Evolutionary conservation across 257 asterid genomes (phyloP), one percentile per base, ranked within the genome.

Genomic region (Anisodus acutangulus): DNA sequence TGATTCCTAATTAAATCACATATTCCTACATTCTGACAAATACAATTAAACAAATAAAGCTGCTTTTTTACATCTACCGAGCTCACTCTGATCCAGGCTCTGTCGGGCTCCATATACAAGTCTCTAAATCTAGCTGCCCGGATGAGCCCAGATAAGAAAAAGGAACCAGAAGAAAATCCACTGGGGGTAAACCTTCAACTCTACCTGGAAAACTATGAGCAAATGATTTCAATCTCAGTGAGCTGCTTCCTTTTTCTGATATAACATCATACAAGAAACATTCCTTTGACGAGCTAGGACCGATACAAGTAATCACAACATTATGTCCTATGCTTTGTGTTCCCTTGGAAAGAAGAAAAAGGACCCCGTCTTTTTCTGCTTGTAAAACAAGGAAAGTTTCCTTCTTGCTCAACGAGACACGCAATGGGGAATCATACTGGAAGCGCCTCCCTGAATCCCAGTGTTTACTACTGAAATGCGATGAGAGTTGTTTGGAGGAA

Each of bases 401-500:
- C 4, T 97, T 90, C 92, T 92, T 93, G 88, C 87, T 88, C 84
- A 97, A 76, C 69, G 94, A 92, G 49, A 97, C 86, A 2, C 87
- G 90, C 72, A 93, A 84, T 83, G 97, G 98, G 87, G 90, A 82
- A 86, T 93, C 91, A 57, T 97, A 97, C 89, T 91, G 95, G 69
- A 97, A 95, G 31, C 95, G 94, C 83, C 96, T 86, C 58, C 97
- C 99, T 0, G 97, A 89, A 84, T 95, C 97, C 97, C 97, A 92
- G 84, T 94, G 99, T 85, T 92, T 87, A 68, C 88, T 88, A 90
- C 95, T 90, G 87, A 92, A 97, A 87, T 97, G 99, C 45, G 86
- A 90, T 2, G 98, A 92, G 11, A 97, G 82, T 86, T 90, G 95
- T 22, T 72, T 68, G 35, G 91, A 88, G 3, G 98, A 93, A 87